Conservation (phyloP, 2,329 filamentous ascomycete genomes). For the Harringtonia aguacate region DNA sequence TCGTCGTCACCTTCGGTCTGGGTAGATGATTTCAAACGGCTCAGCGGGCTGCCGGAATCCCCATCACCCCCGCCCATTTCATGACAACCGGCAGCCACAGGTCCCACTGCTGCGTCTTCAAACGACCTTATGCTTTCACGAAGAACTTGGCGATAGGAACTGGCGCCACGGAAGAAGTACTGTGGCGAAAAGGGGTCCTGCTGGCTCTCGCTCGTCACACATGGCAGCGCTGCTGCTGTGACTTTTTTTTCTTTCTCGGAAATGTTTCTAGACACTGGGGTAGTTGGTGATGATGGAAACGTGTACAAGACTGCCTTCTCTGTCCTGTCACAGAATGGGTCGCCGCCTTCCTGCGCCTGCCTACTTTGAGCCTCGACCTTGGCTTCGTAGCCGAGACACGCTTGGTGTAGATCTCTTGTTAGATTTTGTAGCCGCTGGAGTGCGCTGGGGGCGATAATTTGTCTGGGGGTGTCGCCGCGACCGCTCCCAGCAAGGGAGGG, state of each 20-base stretch:
- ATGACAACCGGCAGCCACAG: too few species aligned
- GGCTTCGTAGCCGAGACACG: neutral
- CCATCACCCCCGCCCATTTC: neutral
- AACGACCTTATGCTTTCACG: slow-evolving; percentile 32
- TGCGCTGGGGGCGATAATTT: slow-evolving; percentile 1
- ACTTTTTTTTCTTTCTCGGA: neutral
- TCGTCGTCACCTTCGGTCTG: neutral
- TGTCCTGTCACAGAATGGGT: slow-evolving; percentile 8
- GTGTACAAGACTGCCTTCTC: slow-evolving; percentile 2
- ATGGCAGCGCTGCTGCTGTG: neutral
- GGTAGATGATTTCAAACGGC: neutral
- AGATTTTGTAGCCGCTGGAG: slow-evolving; percentile 9
- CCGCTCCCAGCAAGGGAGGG: slow-evolving; percentile 12
- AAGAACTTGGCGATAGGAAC: slow-evolving; percentile 43
- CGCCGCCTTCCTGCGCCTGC: neutral
- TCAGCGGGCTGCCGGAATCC: neutral
- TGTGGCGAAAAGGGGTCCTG: slow-evolving; percentile 1
- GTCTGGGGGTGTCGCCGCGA: slow-evolving; percentile 1
- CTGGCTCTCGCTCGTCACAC: slow-evolving; percentile 7
- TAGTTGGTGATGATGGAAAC: slow-evolving; percentile 8
- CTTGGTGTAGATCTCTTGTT: slow-evolving; percentile 7
- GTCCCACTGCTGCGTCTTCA: slow-evolving; percentile 12
- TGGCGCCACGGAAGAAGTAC: slow-evolving; percentile 42
- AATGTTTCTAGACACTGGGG: slow-evolving; percentile 1
- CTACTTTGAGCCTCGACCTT: neutral